Conservation (phyloP, 768 basidiomycete species). For the Phaeotremella fagi region DNA sequence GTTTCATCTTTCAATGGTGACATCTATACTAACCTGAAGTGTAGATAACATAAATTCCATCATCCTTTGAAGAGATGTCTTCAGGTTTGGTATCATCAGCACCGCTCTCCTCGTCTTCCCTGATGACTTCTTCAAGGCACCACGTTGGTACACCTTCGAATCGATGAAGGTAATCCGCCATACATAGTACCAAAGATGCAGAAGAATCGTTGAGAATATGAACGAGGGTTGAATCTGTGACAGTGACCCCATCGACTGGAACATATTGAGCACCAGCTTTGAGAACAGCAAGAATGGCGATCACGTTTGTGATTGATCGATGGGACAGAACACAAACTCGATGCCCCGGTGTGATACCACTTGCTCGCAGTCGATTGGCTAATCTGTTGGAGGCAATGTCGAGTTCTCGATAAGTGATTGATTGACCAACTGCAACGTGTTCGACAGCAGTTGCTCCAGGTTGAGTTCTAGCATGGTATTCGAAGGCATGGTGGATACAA, state of each 20-base stretch:
- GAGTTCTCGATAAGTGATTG: constrained; percentile 56
- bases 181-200: constrained; percentile 52
- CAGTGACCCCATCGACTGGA: constrained; percentile 58
- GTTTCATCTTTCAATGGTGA: too few relatives aligned
- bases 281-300: constrained; percentile 57
- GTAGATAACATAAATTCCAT: constrained; percentile 60
- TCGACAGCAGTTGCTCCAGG: constrained; percentile 56
- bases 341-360: constrained; percentile 53
- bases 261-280: constrained; percentile 62
- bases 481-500: constrained; percentile 60
- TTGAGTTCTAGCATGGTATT: constrained; percentile 51
- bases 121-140: constrained; percentile 1
- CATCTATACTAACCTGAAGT: constrained; percentile 49
- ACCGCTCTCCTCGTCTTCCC: not conserved
- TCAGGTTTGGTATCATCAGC: constrained; percentile 47
- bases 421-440: constrained; percentile 49
- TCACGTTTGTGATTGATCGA: constrained; percentile 56
- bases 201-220: constrained; percentile 56
- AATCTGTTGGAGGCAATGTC: constrained; percentile 55
- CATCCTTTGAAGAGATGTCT: constrained; percentile 43
- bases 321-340: constrained; percentile 59
- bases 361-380: constrained; percentile 51
- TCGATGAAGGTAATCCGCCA: constrained; percentile 52
- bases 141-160: constrained; percentile 19
- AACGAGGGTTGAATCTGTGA: constrained; percentile 56